Evolutionary conservation across 2,329 filamentous ascomycete species (phyloP).

Genomic region (Rutstroemia sp.): DNA sequence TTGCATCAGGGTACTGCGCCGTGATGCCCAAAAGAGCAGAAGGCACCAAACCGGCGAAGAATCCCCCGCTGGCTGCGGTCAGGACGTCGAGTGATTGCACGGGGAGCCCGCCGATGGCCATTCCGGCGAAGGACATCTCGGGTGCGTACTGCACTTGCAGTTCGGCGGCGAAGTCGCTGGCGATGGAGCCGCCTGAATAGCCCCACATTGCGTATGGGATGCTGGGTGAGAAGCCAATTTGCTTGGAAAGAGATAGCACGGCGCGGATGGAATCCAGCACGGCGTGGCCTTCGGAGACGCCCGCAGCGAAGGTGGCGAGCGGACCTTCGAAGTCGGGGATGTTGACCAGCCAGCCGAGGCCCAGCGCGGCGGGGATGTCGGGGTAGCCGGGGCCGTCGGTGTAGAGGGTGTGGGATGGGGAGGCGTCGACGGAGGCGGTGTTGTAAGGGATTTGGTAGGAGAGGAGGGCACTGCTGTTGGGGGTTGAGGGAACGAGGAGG

Average conservation of each 20-base stretch:
- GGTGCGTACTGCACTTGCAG: conserved; percentile 45
- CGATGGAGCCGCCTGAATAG: conserved; percentile 47
- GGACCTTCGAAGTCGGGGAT: conserved; percentile 20
- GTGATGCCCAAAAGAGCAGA: neutral
- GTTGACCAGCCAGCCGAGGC: conserved; percentile 15
- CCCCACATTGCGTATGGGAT: conserved; percentile 37
- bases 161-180: conserved; percentile 45
- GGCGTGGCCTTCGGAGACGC: conserved; percentile 14
- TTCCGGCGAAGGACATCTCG: conserved; percentile 41
- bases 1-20: conserved; percentile 9
- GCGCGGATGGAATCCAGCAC: conserved; percentile 19
- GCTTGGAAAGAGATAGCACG: neutral
- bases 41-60: conserved; percentile 26
- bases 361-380: conserved; percentile 15
- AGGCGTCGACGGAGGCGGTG: conserved; percentile 33
- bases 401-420: conserved; percentile 36
- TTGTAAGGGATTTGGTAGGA: conserved; percentile 38
- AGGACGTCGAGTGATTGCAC: conserved; percentile 35
- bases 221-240: neutral
- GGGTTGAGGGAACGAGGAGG: conserved; percentile 29
- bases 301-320: conserved; percentile 9
- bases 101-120: conserved; percentile 41
- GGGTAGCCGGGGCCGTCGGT: conserved; percentile 7
- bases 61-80: conserved; percentile 26
- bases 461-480: conserved; percentile 23